Evolutionary conservation across 768 basidiomycete species (phyloP).

Genomic region (Tylopilus sp.): DNA sequence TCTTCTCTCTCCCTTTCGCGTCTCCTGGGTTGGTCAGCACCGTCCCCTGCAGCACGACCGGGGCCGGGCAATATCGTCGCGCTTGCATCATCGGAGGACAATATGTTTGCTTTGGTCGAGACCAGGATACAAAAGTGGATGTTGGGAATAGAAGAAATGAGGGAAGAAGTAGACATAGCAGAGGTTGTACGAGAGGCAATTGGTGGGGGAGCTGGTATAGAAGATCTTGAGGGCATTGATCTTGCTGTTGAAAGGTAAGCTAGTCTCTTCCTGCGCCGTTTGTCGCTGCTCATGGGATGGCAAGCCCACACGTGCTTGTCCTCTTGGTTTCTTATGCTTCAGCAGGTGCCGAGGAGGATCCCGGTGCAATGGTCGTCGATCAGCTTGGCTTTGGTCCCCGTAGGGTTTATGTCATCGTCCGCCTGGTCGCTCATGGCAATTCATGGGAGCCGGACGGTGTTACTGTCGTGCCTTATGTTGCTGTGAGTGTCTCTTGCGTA

Average conservation of each 20-base stretch:
- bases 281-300: slow-evolving; percentile 11
- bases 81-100: slow-evolving; percentile 49
- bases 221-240: slow-evolving; percentile 76
- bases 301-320: slow-evolving; percentile 50
- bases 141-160: slow-evolving; percentile 52
- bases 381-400: slow-evolving; percentile 45
- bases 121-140: slow-evolving; percentile 67
- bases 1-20: slow-evolving; percentile 43
- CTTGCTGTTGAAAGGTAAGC: slow-evolving; percentile 56
- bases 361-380: slow-evolving; percentile 32
- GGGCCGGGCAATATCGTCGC: slow-evolving; percentile 63
- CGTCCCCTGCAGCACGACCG: slow-evolving; percentile 37
- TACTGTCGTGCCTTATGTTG: slow-evolving; percentile 69
- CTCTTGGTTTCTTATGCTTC: slow-evolving; percentile 69
- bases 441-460: slow-evolving; percentile 35
- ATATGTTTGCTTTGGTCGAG: slow-evolving; percentile 68
- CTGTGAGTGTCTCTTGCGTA: slow-evolving; percentile 43
- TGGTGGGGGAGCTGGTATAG: slow-evolving; percentile 40
- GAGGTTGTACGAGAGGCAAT: slow-evolving; percentile 47
- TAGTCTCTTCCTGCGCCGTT: neutral
- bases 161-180: slow-evolving; percentile 54
- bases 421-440: slow-evolving; percentile 35
- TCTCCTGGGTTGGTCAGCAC: slow-evolving; percentile 40
- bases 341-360: slow-evolving; percentile 39
- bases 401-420: slow-evolving; percentile 62